Evolutionary conservation across 768 basidiomycete species (phyloP).

Genomic region (Guyanaporus albipodus): DNA sequence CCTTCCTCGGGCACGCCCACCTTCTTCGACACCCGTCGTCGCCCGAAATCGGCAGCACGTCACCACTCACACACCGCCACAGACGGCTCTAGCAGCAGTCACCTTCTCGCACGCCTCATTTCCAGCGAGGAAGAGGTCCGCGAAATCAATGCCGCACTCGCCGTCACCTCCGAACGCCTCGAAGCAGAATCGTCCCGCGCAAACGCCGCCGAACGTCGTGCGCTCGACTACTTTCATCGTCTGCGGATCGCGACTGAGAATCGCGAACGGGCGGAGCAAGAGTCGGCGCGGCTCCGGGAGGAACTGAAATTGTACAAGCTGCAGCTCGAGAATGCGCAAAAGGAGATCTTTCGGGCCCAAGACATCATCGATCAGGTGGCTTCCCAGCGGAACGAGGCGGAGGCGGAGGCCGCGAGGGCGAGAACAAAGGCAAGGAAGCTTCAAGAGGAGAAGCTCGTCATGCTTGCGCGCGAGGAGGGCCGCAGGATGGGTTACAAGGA

Average conservation of each 20-base stretch:
- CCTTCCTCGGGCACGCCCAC: constrained; percentile 19
- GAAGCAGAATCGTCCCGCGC: constrained; percentile 42
- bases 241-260: constrained; percentile 40
- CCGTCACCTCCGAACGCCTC: constrained; percentile 30
- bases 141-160: constrained; percentile 27
- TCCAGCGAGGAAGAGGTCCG: constrained; percentile 31
- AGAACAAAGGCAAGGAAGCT: constrained; percentile 42
- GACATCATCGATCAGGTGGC: constrained; percentile 41
- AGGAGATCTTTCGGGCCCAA: constrained; percentile 41
- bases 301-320: constrained; percentile 45
- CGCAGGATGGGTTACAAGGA: constrained; percentile 39
- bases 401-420: constrained; percentile 42
- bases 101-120: constrained; percentile 28
- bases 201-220: constrained; percentile 42
- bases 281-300: constrained; percentile 35
- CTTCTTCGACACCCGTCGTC: constrained; percentile 16
- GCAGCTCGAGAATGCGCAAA: constrained; percentile 43
- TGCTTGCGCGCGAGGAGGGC: constrained; percentile 43
- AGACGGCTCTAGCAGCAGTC: constrained; percentile 29
- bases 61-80: constrained; percentile 26
- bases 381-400: constrained; percentile 41
- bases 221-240: constrained; percentile 42
- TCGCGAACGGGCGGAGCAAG: constrained; percentile 37
- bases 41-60: constrained; percentile 26
- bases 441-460: constrained; percentile 39